Evolutionary conservation across 2,329 filamentous ascomycete genomes (phyloP).

Genomic region (Exophiala mesophila): DNA sequence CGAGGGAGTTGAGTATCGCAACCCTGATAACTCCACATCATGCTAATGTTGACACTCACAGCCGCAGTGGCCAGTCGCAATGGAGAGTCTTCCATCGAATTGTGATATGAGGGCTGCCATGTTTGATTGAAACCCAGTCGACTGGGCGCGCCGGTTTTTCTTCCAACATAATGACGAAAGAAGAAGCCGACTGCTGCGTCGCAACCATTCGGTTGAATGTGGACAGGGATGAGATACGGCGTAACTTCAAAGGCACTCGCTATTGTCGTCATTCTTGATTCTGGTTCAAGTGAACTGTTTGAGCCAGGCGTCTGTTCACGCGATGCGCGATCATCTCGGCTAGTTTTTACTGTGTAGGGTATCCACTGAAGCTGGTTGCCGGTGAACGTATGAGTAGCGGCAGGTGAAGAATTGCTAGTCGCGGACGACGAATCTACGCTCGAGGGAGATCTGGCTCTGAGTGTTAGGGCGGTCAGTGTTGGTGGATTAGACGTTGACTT

Average conservation of each 20-base stretch:
- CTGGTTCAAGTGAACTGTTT: neutral
- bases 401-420: neutral
- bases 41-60: slow-evolving; percentile 24
- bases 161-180: slow-evolving; percentile 22
- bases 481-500: slow-evolving; percentile 1
- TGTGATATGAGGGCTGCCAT: slow-evolving; percentile 23
- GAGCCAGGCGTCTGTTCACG: neutral
- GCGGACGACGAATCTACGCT: neutral
- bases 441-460: neutral
- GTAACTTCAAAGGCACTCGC: neutral
- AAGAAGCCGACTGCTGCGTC: slow-evolving; percentile 24
- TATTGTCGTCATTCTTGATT: neutral
- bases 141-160: slow-evolving; percentile 12
- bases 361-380: slow-evolving; percentile 15
- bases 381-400: neutral
- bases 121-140: slow-evolving; percentile 18
- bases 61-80: slow-evolving; percentile 24
- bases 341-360: slow-evolving; percentile 12
- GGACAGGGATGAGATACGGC: slow-evolving; percentile 7
- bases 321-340: neutral
- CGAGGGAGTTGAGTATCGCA: slow-evolving; percentile 18
- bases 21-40: slow-evolving; percentile 24
- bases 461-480: neutral
- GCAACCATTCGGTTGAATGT: slow-evolving; percentile 16
- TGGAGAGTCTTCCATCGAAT: slow-evolving; percentile 16